Evolutionary conservation across 2,329 filamentous ascomycete genomes (phyloP), one percentile per base, ranked within the genome.

Genomic region (Didymella segeticola): DNA sequence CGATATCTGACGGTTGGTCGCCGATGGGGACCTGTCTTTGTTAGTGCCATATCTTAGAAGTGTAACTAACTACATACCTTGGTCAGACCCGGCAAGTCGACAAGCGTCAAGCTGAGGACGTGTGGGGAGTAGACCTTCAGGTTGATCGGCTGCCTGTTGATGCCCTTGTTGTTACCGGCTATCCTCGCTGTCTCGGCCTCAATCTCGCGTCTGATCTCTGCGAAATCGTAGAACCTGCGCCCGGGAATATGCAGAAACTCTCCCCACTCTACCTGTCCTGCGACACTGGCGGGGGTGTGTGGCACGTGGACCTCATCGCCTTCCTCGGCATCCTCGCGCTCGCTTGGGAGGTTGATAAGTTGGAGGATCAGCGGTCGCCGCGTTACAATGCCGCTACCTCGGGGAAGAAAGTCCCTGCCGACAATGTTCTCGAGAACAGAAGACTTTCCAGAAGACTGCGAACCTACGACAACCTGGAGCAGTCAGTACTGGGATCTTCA

Each of bases 391-490:
- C 95, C 95, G 74, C 91, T 96, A 70, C 95, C 95, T 75, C 95
- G 89, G 54, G 95, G 95, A 47, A 99, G 83, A 77, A 99, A 99
- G 78, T 99, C 95, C 77, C 93, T 87, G 69, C 95, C 95, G 70
- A 99, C 95, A 66, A 99, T 96, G 78, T 99, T 99, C 80, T 99
- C 95, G 61, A 99, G 88, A 22, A 99, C 95, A 7, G 95, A 98
- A 14, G 93, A 98, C 81, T 99, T 99, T 72, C 95, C 95, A 51
- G 95, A 96, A 10, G 95, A 98, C 79, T 99, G 95, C 57, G 95
- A 99, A 61, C 95, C 95, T 68, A 99, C 95, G 57, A 99, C 95
- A 62, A 99, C 93, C 93, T 98, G 39, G n/a, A 19, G 22, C 17
- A 39, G 58, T 68, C 43, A 70, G 62, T 47, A 58, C 43, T 27